Base-by-base conservation (phyloP, 2,329 filamentous ascomycete species). In the Cyphellophora europaea region DNA sequence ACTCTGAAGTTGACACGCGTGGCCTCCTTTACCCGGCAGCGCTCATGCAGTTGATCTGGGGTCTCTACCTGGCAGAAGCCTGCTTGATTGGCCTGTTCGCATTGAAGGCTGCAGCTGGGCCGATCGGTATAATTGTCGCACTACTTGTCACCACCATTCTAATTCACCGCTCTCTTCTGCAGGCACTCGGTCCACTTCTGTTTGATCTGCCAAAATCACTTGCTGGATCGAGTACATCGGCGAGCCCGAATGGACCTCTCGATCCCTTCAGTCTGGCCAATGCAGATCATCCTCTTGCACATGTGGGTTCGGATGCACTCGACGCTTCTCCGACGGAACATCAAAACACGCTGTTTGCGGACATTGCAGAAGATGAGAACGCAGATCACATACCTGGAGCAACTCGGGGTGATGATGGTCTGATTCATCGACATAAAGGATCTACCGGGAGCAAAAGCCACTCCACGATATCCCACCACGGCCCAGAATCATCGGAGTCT, bases 11-110 rank as follows among this genome's bases (percentile, higher is more conserved):
- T 52, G 87, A 95, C 53, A 93, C 84, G 25, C 84, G 88, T 51
- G 88, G 89, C 2, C 71, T 91, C 2, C 82, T 89, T 44, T 95
- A 95, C 53, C 85, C 88, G 1, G 77, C 81, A 10, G 87, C 88
- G 0, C 67, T 95, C n/a, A 79, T 91, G 54, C 88, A 95, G 42
- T 71, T 93, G 27, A 72, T 93, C 17, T 79, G 79, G 1, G 87
- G 89, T 10, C 59, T 94, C 14, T 95, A 96, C 55, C 70, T 95
- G 17, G 78, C 82, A 1, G 78, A 93, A 50, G 60, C 91, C 10
- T 89, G 84, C 59, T 70, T 95, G 58, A 80, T 94, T 43, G 87
- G 87, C 13, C 69, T 95, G 1, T 88, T 94, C 50, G 79, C 73
- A 27, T 73, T 19, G 12, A 36, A 36, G 15, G 37, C 32, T 10